Evolutionary conservation across 2,329 filamentous ascomycete genomes (phyloP).

Genomic region (Aureobasidium pullulans): DNA sequence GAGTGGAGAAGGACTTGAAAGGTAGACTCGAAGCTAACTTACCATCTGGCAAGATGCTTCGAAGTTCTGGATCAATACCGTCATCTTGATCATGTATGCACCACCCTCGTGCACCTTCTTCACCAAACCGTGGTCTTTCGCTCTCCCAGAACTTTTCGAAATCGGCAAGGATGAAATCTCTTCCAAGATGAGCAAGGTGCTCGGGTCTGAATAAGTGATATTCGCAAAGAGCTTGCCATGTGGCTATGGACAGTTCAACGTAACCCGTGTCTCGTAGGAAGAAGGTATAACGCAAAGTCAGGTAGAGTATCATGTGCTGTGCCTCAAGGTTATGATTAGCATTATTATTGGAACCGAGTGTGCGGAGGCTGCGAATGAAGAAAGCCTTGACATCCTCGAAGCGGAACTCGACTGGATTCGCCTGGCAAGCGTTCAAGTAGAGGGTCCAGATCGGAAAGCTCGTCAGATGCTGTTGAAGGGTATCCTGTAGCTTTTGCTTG

Average conservation of each 20-base stretch:
- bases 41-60: background rate
- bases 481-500: constrained; percentile 57
- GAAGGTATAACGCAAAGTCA: constrained; percentile 66
- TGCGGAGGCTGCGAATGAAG: constrained; percentile 50
- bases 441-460: constrained; percentile 64
- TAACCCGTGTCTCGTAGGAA: constrained; percentile 74
- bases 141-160: constrained; percentile 83
- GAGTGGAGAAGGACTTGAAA: constrained; percentile 39
- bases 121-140: constrained; percentile 71
- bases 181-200: background rate
- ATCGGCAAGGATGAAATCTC: constrained; percentile 18
- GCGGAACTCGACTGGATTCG: constrained; percentile 57
- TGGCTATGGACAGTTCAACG: constrained; percentile 64
- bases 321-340: constrained; percentile 15
- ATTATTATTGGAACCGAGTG: background rate
- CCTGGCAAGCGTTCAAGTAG: constrained; percentile 65
- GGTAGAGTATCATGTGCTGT: constrained; percentile 52
- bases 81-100: constrained; percentile 33
- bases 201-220: constrained; percentile 55
- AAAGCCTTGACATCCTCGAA: constrained; percentile 58
- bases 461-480: constrained; percentile 48
- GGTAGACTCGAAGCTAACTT: constrained; percentile 21
- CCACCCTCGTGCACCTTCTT: constrained; percentile 66
- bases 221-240: constrained; percentile 80
- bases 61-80: constrained; percentile 10